Percentiles rank a stretch among this genome's conserved stretches.
Conservation (phyloP, 2,329 filamentous ascomycete species). For the Emergomyces pasteurianus region DNA sequence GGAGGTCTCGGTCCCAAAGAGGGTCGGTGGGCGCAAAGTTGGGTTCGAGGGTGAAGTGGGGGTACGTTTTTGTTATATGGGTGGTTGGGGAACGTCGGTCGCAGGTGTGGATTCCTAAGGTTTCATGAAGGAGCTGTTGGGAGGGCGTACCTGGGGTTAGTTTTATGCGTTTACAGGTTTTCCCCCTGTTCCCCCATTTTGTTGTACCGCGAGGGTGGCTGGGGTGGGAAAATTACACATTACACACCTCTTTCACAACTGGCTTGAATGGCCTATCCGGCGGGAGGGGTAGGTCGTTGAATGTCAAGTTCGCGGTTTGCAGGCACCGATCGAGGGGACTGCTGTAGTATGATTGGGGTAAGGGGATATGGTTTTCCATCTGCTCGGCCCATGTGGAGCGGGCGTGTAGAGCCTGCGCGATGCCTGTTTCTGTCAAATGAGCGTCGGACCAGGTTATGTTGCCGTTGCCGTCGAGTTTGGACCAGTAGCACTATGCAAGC, state of each 20-base stretch:
- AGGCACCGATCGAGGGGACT: constrained; percentile 48
- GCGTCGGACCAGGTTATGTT: constrained; percentile 47
- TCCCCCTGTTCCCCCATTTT: background rate
- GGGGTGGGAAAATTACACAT: background rate
- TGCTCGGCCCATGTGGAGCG: constrained; percentile 38
- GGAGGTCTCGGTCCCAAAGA: constrained; percentile 38
- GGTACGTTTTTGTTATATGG: constrained; percentile 38
- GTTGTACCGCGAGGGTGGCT: background rate
- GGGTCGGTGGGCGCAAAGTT: constrained; percentile 44
- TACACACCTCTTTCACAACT: constrained; percentile 41
- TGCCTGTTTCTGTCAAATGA: constrained; percentile 41
- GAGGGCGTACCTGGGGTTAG: background rate
- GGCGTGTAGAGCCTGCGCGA: constrained; percentile 37
- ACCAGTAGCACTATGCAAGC: constrained; percentile 42
- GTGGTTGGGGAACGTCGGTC: constrained; percentile 42
- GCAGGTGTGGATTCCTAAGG: constrained; percentile 50
- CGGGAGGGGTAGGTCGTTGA: constrained; percentile 36
- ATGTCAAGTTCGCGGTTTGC: constrained; percentile 45
- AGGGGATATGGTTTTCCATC: constrained; percentile 37
- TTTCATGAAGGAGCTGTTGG: constrained; percentile 42
- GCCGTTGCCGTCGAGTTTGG: constrained; percentile 44
- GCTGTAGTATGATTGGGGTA: constrained; percentile 45
- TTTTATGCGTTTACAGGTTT: background rate
- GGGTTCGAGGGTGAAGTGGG: constrained; percentile 39
- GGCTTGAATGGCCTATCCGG: constrained; percentile 39